Percentiles rank a stretch among this genome's conserved stretches.
These are phyloP conservation scores for Pelargonium myrrhifolium DNA, from an alignment of 441 rosid species.

Conservation along the genomic window DNA sequence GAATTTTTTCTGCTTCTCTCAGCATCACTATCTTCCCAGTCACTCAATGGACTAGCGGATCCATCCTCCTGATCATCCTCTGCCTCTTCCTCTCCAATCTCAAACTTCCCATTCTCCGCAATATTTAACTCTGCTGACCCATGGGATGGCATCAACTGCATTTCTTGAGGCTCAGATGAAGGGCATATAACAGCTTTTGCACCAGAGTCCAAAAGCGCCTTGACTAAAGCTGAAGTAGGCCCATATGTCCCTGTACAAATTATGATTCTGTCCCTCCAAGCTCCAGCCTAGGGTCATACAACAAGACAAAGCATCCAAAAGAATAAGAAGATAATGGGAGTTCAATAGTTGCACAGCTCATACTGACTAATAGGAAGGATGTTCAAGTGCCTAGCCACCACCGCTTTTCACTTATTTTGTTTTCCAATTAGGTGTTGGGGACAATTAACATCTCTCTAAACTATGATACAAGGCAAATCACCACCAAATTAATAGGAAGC, in stretches of 20 bases:
- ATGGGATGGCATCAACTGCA: constrained; percentile 34
- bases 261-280: constrained; percentile 94
- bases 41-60: constrained; percentile 60
- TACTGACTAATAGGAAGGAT: not conserved
- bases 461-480: too few relatives aligned
- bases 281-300: constrained; percentile 56
- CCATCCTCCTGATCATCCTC: constrained; percentile 60
- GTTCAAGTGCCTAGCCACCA: not conserved
- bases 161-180: constrained; percentile 59
- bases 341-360: not conserved
- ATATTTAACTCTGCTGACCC: constrained; percentile 46
- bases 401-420: not conserved
- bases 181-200: constrained; percentile 85
- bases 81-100: constrained; percentile 77
- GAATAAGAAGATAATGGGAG: not conserved
- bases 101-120: constrained; percentile 65
- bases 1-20: constrained; percentile 39
- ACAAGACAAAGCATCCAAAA: constrained; percentile 1
- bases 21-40: constrained; percentile 88
- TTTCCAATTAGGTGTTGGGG: not conserved
- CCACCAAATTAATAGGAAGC: too few relatives aligned
- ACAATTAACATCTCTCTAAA: too few relatives aligned
- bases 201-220: constrained; percentile 84
- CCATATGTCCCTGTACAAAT: constrained; percentile 79
- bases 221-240: constrained; percentile 52